Conservation (phyloP, 306 rosid species). For the Adenanthera pavonina region DNA sequence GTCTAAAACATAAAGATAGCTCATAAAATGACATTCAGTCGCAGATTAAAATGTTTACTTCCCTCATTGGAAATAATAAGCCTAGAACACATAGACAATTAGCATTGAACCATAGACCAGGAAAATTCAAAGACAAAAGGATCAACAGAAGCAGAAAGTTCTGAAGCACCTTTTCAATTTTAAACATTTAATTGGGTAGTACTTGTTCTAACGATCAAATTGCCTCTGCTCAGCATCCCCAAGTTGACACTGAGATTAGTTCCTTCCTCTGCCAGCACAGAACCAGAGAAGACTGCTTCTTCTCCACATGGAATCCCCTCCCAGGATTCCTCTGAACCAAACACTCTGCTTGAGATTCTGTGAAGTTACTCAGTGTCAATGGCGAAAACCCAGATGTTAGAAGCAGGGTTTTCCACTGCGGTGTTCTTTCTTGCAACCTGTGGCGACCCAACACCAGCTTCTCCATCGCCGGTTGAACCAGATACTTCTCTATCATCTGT, state of each 20-base stretch:
- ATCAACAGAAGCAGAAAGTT: slow-evolving; percentile 53
- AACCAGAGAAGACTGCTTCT: slow-evolving; percentile 73
- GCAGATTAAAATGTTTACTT: slow-evolving; percentile 54
- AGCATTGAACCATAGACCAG: slow-evolving; percentile 59
- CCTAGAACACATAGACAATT: slow-evolving; percentile 71
- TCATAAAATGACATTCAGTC: slow-evolving; percentile 65
- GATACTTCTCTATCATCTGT: slow-evolving; percentile 75
- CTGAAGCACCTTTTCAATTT: slow-evolving; percentile 61
- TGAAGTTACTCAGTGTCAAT: slow-evolving; percentile 61
- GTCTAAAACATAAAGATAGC: slow-evolving; percentile 41
- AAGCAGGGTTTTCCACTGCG: slow-evolving; percentile 60
- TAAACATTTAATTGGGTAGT: slow-evolving; percentile 44
- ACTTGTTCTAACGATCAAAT: slow-evolving; percentile 42
- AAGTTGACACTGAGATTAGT: slow-evolving; percentile 73
- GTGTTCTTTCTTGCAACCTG: slow-evolving; percentile 48
- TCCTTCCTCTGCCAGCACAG: slow-evolving; percentile 87
- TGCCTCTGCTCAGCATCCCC: slow-evolving; percentile 69
- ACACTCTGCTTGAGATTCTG: slow-evolving; percentile 73
- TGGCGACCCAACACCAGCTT: slow-evolving; percentile 60
- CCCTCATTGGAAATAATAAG: slow-evolving; percentile 61
- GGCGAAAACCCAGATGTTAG: slow-evolving; percentile 62
- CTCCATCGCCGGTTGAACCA: slow-evolving; percentile 80
- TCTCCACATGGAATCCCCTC: slow-evolving; percentile 81
- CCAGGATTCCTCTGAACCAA: slow-evolving; percentile 74
- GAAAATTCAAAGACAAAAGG: slow-evolving; percentile 34